Conservation (phyloP, 495 filamentous ascomycete species). For the Pyrenula massariospora region DNA sequence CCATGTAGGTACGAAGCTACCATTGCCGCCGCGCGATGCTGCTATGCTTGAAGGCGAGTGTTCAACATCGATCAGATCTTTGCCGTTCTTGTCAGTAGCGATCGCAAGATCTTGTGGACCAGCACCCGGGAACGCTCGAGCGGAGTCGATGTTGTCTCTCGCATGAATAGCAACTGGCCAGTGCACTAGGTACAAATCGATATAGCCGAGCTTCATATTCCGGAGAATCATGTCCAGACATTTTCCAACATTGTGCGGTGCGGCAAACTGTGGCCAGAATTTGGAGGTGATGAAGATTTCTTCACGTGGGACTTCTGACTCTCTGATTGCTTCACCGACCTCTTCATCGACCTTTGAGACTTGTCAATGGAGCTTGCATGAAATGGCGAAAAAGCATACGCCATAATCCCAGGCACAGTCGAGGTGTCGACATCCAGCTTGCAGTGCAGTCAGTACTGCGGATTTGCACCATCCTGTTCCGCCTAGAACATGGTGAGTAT, state of each 20-base stretch:
- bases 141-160: background rate
- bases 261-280: conserved; percentile 16
- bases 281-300: conserved; percentile 70
- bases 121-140: background rate
- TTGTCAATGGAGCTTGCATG: conserved; percentile 21
- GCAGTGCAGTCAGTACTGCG: background rate
- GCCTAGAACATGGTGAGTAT: background rate
- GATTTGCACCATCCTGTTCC: background rate
- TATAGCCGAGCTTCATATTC: conserved; percentile 2
- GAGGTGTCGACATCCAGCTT: conserved; percentile 51
- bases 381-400: background rate
- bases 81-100: background rate
- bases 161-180: conserved; percentile 8
- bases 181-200: conserved; percentile 3
- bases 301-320: conserved; percentile 43
- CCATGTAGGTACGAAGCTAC: conserved; percentile 4
- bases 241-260: conserved; percentile 27
- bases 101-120: background rate
- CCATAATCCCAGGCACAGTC: conserved; percentile 44
- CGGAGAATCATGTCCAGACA: conserved; percentile 29
- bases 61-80: background rate
- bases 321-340: conserved; percentile 49
- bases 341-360: conserved; percentile 52
- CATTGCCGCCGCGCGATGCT: background rate
- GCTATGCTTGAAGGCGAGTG: background rate